These are phyloP conservation scores for Daldinia vernicosa DNA, from an alignment of 495 filamentous ascomycete genomes.

Conservation along the genomic window DNA sequence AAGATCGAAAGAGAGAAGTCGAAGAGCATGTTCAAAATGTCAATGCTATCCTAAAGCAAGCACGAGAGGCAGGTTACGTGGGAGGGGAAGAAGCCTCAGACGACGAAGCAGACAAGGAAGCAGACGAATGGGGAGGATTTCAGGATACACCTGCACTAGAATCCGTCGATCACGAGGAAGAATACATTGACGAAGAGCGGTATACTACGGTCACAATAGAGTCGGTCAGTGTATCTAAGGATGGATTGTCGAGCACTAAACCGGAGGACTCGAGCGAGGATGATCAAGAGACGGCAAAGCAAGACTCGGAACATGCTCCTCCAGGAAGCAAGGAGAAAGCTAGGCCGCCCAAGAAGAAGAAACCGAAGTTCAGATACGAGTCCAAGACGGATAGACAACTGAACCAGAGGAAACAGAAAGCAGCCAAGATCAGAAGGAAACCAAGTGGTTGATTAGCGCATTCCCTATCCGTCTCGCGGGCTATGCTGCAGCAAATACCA, in stretches of 20 bases:
- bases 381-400: constrained; percentile 78
- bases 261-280: constrained; percentile 58
- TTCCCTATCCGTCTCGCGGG: constrained; percentile 37
- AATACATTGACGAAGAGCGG: constrained; percentile 95
- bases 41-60: constrained; percentile 67
- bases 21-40: constrained; percentile 80
- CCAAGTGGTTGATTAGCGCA: constrained; percentile 44
- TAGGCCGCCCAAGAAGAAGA: constrained; percentile 74
- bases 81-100: constrained; percentile 45
- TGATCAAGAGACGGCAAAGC: constrained; percentile 45
- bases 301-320: constrained; percentile 43
- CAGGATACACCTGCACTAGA: constrained; percentile 55
- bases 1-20: constrained; percentile 79
- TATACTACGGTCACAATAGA: constrained; percentile 94
- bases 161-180: constrained; percentile 80
- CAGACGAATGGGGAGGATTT: constrained; percentile 72
- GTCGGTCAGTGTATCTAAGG: constrained; percentile 81
- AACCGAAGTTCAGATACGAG: constrained; percentile 92
- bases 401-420: constrained; percentile 71
- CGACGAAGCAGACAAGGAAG: constrained; percentile 60
- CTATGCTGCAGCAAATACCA: constrained; percentile 39
- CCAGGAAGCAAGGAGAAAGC: constrained; percentile 45
- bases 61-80: constrained; percentile 57
- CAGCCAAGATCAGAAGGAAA: constrained; percentile 58
- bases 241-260: constrained; percentile 67